phyloP scores from a whole-genome alignment of 352 stramenopile genomes.

The Phytophthora crassamura region DNA sequence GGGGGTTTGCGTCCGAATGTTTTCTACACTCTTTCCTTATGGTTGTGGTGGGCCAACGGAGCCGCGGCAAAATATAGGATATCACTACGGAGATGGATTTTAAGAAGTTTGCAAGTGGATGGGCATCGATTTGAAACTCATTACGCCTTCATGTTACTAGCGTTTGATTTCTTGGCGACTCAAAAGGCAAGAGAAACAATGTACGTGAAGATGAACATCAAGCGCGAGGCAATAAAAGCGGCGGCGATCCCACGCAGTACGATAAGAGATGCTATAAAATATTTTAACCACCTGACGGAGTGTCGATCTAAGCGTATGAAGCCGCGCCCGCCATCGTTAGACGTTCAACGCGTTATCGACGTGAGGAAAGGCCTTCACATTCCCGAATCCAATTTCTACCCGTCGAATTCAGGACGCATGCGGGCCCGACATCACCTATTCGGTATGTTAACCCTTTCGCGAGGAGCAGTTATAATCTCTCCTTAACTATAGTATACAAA shows the following conservation, averaged over 20 bases:
- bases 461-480: too few species aligned
- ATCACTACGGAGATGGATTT: constrained; percentile 20
- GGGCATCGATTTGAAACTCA: constrained; percentile 23
- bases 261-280: constrained; percentile 12
- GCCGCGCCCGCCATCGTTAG: neutral
- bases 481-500: too few species aligned
- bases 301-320: neutral
- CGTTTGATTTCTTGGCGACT: constrained; percentile 24
- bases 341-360: constrained; percentile 17
- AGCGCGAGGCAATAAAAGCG: constrained; percentile 2
- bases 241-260: neutral
- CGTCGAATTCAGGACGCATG: constrained; percentile 19
- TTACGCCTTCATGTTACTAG: constrained; percentile 26
- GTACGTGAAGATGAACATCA: constrained; percentile 27
- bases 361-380: constrained; percentile 16
- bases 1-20: constrained; percentile 14
- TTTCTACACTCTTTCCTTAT: neutral
- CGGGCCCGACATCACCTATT: constrained; percentile 29
- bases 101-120: constrained; percentile 16
- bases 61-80: neutral
- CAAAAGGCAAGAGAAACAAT: constrained; percentile 19
- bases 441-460: too few species aligned
- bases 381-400: constrained; percentile 19
- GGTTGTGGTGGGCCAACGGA: constrained; percentile 30
- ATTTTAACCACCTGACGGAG: constrained; percentile 3